These are phyloP conservation scores for Aspergillus aculeatinus DNA, from an alignment of 2,329 filamentous ascomycete genomes.

Conservation along the genomic window DNA sequence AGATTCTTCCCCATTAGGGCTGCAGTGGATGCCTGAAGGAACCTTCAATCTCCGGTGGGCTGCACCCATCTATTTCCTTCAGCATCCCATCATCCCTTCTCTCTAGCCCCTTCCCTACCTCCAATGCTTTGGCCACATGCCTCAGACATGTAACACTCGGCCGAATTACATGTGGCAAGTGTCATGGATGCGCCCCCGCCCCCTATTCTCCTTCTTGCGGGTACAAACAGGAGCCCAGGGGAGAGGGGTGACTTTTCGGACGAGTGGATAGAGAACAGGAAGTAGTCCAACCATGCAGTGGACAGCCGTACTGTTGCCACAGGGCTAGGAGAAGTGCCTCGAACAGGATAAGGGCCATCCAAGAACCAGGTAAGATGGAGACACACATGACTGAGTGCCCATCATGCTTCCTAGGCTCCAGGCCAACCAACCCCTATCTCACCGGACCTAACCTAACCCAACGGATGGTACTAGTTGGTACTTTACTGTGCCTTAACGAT, in stretches of 20 bases:
- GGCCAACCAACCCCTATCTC: neutral
- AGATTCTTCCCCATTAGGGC: constrained; percentile 1
- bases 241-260: neutral
- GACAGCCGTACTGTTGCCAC: constrained; percentile 7
- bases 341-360: constrained; percentile 2
- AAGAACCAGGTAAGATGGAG: neutral
- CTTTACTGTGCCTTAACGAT: neutral
- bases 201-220: neutral
- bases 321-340: constrained; percentile 8
- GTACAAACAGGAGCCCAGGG: neutral
- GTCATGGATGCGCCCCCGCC: neutral
- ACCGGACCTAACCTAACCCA: neutral
- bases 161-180: neutral
- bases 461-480: neutral
- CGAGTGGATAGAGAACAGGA: neutral
- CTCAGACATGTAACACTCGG: neutral
- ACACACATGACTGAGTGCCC: neutral
- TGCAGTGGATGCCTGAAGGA: constrained; percentile 10
- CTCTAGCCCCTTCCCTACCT: constrained; percentile 1
- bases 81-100: neutral
- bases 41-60: constrained; percentile 14
- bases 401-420: neutral
- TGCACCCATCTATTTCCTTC: constrained; percentile 2
- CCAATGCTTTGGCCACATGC: neutral
- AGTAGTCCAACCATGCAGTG: neutral